Evolutionary conservation across 108 stramenopile species (phyloP), one percentile per base, ranked within the genome.

Genomic region (Pseudonitzschia multistriata): DNA sequence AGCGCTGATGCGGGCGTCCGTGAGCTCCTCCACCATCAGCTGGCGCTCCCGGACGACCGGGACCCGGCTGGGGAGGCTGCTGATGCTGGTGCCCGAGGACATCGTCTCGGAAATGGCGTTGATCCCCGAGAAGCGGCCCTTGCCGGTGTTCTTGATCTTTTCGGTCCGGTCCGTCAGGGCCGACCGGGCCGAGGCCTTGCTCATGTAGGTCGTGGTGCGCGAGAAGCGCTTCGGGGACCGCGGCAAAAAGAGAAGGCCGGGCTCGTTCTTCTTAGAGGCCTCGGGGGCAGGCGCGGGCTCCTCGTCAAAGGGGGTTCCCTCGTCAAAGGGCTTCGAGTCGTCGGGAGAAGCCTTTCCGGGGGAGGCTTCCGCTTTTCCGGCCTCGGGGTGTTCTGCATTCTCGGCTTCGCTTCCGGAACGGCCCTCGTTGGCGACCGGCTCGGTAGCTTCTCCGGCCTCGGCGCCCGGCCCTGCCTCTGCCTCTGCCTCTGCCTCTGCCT

Each of bases 21-120:
- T 68, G 40, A 84, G 66, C 68, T 84, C 83, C 50, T 84, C 83
- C 19, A 84, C 79, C 54, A 64, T 71, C 25, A 84, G 74, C 47
- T 84, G 76, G 29, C 83, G 72, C 52, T 74, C 64, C 13, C 79
- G 79, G 6, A 24, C 55, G 19, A 72, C 68, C 22, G 59, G 71
- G n/a, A 61, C 42, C 27, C 62, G 48, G 60, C 71, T 72, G 17
- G 61, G 60, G 6, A 67, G 29, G 30, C 66, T 72, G 49, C 61
- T 71, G 39, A 67, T 52, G 24, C 71, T 67, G 3, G 70, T 62
- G 5, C 53, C 17, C 3, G 63, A 34, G 15, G 74, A 69, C 52
- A 24, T 30, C 17, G 27, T 57, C 36, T 70, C 76, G 55, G 15
- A 40, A 50, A 78, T 78, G 15, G 77, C 56, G 11, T 37, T 72